phyloP scores from a whole-genome alignment of 2,329 filamentous ascomycete species.

The Ceratocystis colombiana region DNA sequence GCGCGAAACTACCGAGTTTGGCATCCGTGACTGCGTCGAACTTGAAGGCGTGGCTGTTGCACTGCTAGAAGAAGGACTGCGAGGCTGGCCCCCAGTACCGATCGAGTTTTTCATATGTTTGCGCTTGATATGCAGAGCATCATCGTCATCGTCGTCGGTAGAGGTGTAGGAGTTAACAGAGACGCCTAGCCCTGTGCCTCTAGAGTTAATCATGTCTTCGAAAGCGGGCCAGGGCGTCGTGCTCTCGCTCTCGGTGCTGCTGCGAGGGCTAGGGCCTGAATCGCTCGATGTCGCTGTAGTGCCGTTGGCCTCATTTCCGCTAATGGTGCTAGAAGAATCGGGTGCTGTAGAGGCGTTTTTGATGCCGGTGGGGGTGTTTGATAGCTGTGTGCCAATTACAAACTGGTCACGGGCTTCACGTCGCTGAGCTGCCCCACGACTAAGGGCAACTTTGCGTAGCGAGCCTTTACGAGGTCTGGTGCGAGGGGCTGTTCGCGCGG shows the following conservation, averaged over 20 bases:
- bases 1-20: conserved; percentile 35
- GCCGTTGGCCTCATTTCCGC: conserved; percentile 1
- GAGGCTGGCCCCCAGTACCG: not conserved
- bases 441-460: conserved; percentile 74
- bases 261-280: conserved; percentile 22
- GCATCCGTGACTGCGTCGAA: conserved; percentile 37
- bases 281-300: conserved; percentile 12
- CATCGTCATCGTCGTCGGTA: conserved; percentile 82
- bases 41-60: conserved; percentile 32
- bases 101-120: not conserved
- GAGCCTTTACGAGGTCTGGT: conserved; percentile 58
- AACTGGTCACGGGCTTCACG: conserved; percentile 9
- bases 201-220: conserved; percentile 15
- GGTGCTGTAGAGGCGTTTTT: not conserved
- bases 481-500: conserved; percentile 14
- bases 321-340: not conserved
- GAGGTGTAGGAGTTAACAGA: conserved; percentile 49
- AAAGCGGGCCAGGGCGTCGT: conserved; percentile 25
- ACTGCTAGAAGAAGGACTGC: conserved; percentile 18
- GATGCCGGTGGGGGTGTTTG: not conserved
- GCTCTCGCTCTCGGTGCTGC: conserved; percentile 22
- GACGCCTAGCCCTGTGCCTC: not conserved
- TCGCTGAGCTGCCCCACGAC: conserved; percentile 53
- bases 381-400: not conserved
- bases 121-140: conserved; percentile 51